These are phyloP conservation scores for Farysia itapuensis DNA, from an alignment of 1,284 basidiomycete genomes.

Conservation along the genomic window DNA sequence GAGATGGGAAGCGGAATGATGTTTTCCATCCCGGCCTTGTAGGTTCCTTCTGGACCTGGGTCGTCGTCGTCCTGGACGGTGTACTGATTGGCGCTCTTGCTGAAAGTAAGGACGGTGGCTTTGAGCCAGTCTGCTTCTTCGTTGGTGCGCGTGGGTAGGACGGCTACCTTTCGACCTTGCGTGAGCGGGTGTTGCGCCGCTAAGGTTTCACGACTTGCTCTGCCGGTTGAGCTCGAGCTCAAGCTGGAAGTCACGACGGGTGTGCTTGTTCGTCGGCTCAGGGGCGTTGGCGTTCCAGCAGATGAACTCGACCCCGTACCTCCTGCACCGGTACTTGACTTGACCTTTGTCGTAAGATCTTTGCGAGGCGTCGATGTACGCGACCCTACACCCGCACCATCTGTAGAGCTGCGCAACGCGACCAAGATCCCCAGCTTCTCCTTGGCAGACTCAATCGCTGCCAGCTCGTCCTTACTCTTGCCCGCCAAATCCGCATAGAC, in stretches of 20 bases:
- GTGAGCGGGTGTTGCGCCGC: constrained; percentile 27
- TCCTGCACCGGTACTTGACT: constrained; percentile 3
- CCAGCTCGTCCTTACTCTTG: constrained; percentile 39
- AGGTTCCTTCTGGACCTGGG: constrained; percentile 33
- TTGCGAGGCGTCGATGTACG: constrained; percentile 26
- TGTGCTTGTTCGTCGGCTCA: constrained; percentile 6
- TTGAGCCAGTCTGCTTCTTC: constrained; percentile 40
- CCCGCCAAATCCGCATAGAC: constrained; percentile 28
- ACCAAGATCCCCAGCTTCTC: constrained; percentile 48
- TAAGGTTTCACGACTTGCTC: constrained; percentile 18
- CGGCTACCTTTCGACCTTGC: constrained; percentile 26
- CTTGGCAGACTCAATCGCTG: constrained; percentile 42
- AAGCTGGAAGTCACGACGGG: constrained; percentile 15
- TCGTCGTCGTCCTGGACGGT: constrained; percentile 36
- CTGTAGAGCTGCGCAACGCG: constrained; percentile 37
- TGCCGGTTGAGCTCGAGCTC: constrained; percentile 5
- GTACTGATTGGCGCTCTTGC: constrained; percentile 30
- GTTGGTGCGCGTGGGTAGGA: constrained; percentile 22
- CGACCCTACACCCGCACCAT: constrained; percentile 10
- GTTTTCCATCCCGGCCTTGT: constrained; percentile 32
- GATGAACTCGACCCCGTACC: too few species aligned
- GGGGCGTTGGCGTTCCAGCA: constrained; percentile 22
- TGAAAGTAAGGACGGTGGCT: constrained; percentile 25
- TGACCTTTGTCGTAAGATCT: constrained; percentile 16
- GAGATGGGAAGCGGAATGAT: constrained; percentile 55